Conservation (phyloP, 768 basidiomycete genomes). For the Lactarius indigo region DNA sequence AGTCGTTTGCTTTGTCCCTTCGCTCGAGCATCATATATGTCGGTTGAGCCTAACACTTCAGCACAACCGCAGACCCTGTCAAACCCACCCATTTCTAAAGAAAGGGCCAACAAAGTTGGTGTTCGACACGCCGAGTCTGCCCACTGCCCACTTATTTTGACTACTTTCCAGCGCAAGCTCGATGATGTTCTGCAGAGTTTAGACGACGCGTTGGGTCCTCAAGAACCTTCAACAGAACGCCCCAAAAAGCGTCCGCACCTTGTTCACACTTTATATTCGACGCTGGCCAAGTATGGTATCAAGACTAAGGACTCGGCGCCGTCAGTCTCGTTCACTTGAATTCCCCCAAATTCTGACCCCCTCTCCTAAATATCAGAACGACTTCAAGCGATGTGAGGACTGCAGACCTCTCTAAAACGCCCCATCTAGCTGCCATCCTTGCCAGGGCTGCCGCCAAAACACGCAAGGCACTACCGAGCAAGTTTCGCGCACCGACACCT, state of each 20-base stretch:
- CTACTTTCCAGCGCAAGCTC: constrained; percentile 59
- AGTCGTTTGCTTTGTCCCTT: neutral
- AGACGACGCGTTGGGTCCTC: constrained; percentile 56
- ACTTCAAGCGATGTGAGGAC: constrained; percentile 29
- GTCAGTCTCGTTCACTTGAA: constrained; percentile 27
- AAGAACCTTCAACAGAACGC: constrained; percentile 30
- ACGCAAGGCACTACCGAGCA: constrained; percentile 48
- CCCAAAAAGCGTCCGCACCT: constrained; percentile 52
- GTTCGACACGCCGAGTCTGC: neutral
- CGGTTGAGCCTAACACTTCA: neutral
- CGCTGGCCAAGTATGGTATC: constrained; percentile 74
- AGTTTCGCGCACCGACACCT: constrained; percentile 35
- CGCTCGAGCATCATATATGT: neutral
- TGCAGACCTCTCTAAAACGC: constrained; percentile 48
- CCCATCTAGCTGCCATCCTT: constrained; percentile 69
- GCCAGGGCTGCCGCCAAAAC: constrained; percentile 58
- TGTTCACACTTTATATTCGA: constrained; percentile 66
- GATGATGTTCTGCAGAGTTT: constrained; percentile 74
- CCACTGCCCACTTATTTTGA: neutral
- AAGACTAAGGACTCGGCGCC: constrained; percentile 46
- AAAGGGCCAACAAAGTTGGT: constrained; percentile 11
- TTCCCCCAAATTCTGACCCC: constrained; percentile 10
- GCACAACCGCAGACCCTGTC: neutral
- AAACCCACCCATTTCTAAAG: neutral
- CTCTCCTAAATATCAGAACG: constrained; percentile 15